Conservation (phyloP, 306 rosid genomes). For the Prunus mongolica region DNA sequence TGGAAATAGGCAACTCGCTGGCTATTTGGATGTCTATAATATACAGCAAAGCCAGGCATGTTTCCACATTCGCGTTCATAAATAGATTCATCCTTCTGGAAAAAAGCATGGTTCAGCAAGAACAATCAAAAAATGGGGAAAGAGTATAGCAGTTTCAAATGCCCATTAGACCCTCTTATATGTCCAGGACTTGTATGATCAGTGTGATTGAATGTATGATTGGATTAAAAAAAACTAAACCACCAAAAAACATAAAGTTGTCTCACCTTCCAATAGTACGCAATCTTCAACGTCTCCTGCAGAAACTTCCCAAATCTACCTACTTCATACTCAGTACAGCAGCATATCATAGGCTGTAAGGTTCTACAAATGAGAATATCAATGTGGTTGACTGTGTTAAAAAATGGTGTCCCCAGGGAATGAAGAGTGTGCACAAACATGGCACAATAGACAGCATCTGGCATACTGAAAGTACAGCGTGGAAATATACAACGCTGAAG, state of each 20-base stretch:
- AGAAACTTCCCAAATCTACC: conserved; percentile 97
- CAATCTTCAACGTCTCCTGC: conserved; percentile 89
- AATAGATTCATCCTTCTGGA: conserved; percentile 92
- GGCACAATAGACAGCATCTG: conserved; percentile 98
- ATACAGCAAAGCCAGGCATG: conserved; percentile 99
- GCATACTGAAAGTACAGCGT: conserved; percentile 99
- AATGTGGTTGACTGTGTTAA: conserved; percentile 96
- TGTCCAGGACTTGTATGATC: neutral
- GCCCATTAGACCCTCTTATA: neutral
- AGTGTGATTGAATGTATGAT: neutral
- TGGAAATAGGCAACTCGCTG: conserved; percentile 92
- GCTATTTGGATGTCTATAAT: conserved; percentile 90
- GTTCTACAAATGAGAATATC: conserved; percentile 95
- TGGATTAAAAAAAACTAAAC: no score
- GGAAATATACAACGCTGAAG: conserved; percentile 99
- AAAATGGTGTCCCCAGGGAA: conserved; percentile 98
- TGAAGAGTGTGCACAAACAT: conserved; percentile 96
- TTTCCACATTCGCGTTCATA: conserved; percentile 98
- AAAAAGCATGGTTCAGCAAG: conserved; percentile 17
- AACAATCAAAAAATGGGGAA: neutral
- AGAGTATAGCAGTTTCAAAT: neutral
- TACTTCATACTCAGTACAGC: conserved; percentile 95
- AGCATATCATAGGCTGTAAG: conserved; percentile 98
- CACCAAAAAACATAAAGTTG: conserved; percentile 5
- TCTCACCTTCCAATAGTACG: conserved; percentile 92